These are phyloP conservation scores for Cystobasidiaceae sp. DNA, from an alignment of 1,284 basidiomycete species.

Conservation along the genomic window DNA sequence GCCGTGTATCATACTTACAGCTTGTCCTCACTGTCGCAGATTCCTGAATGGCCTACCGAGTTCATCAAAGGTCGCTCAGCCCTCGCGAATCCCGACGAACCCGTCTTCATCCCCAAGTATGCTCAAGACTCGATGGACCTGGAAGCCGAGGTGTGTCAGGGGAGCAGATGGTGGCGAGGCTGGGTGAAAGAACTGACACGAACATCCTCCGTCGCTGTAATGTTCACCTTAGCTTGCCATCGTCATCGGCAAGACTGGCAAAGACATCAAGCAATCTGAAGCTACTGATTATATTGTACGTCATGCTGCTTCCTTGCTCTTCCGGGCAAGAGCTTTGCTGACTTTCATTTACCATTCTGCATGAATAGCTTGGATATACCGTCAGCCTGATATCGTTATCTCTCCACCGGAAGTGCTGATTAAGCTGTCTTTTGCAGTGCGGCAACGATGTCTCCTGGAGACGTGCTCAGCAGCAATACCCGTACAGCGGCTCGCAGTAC, in stretches of 20 bases:
- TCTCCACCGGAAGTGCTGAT: neutral
- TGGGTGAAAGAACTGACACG: neutral
- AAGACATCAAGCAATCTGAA: conserved; percentile 43
- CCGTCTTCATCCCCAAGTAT: conserved; percentile 19
- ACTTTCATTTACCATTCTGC: neutral
- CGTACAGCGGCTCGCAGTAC: conserved; percentile 28
- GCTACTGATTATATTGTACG: conserved; percentile 48
- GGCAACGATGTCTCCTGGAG: conserved; percentile 31
- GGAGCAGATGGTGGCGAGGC: neutral
- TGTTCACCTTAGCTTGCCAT: conserved; percentile 43
- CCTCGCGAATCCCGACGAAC: conserved; percentile 28
- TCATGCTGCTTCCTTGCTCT: conserved; percentile 39
- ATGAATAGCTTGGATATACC: neutral
- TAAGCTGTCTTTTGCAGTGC: neutral
- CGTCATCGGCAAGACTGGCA: conserved; percentile 45
- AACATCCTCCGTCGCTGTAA: neutral
- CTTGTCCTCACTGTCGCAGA: neutral
- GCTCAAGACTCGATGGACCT: conserved; percentile 30
- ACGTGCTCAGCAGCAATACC: conserved; percentile 20
- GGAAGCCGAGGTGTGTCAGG: conserved; percentile 15
- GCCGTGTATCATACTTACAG: too few relatives aligned
- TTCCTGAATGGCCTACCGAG: conserved; percentile 27
- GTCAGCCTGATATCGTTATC: conserved; percentile 36
- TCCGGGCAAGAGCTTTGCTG: too few relatives aligned
- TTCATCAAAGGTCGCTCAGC: conserved; percentile 31